Percentiles rank a stretch among this genome's conserved stretches.
phyloP scores from a whole-genome alignment of 2,329 filamentous ascomycete genomes.

The Aspergillus japonicus region DNA sequence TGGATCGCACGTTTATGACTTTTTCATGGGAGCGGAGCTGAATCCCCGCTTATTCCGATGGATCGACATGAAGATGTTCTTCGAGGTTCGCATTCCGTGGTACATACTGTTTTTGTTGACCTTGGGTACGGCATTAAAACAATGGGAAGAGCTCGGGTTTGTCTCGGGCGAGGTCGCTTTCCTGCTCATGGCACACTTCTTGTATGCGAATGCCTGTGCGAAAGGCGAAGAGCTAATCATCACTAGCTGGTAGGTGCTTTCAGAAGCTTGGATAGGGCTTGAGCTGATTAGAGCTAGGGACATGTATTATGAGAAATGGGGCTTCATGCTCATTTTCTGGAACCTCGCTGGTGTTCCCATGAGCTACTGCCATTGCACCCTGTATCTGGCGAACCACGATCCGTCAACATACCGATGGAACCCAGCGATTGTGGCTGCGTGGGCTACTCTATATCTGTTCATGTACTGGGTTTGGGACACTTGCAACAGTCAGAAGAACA shows the following conservation, averaged over 20 bases:
- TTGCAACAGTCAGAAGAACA: slow-evolving; percentile 87
- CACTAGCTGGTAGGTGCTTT: slow-evolving; percentile 65
- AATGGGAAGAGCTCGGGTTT: slow-evolving; percentile 80
- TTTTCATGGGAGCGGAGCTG: slow-evolving; percentile 85
- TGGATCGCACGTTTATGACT: slow-evolving; percentile 75
- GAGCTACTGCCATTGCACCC: slow-evolving; percentile 87
- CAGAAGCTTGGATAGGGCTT: not conserved
- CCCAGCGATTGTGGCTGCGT: slow-evolving; percentile 58
- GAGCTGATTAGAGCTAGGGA: slow-evolving; percentile 51
- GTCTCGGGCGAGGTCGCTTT: slow-evolving; percentile 79
- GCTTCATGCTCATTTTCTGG: slow-evolving; percentile 98
- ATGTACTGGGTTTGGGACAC: slow-evolving; percentile 93
- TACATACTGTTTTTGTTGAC: slow-evolving; percentile 80
- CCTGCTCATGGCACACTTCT: slow-evolving; percentile 80
- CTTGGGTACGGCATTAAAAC: slow-evolving; percentile 70
- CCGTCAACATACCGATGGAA: slow-evolving; percentile 76
- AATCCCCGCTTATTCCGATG: slow-evolving; percentile 81
- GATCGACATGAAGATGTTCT: slow-evolving; percentile 92
- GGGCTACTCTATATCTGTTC: slow-evolving; percentile 71
- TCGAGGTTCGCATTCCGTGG: slow-evolving; percentile 91
- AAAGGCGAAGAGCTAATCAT: slow-evolving; percentile 90
- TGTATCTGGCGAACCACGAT: slow-evolving; percentile 80
- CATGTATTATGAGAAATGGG: slow-evolving; percentile 95
- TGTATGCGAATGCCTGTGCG: slow-evolving; percentile 86
- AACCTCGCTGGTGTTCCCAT: slow-evolving; percentile 88